phyloP scores from a whole-genome alignment of 306 rosid species.

The Senna tora region DNA sequence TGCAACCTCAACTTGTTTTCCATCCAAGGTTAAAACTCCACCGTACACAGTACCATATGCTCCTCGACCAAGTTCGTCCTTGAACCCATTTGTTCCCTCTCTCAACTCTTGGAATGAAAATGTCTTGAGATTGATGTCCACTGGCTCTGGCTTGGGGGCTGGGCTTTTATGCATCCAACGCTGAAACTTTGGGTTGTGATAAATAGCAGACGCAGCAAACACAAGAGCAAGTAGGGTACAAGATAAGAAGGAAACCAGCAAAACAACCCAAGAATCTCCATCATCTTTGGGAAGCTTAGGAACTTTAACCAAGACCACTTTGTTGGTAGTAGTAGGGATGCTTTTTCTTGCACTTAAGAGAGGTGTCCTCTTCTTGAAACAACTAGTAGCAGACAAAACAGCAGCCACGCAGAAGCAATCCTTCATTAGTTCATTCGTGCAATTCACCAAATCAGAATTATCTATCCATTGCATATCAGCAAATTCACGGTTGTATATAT shows the following conservation, averaged over 20 bases:
- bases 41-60: slow-evolving; percentile 36
- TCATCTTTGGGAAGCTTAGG: neutral
- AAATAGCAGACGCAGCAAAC: slow-evolving; percentile 33
- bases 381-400: neutral
- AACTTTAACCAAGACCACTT: slow-evolving; percentile 33
- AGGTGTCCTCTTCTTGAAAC: slow-evolving; percentile 47
- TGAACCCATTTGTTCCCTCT: slow-evolving; percentile 45
- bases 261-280: slow-evolving; percentile 17
- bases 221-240: slow-evolving; percentile 39
- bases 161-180: neutral
- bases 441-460: slow-evolving; percentile 8
- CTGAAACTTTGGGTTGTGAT: slow-evolving; percentile 36
- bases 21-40: slow-evolving; percentile 41
- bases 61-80: slow-evolving; percentile 40
- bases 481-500: slow-evolving; percentile 9
- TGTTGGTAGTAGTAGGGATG: slow-evolving; percentile 21
- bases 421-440: slow-evolving; percentile 39
- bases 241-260: slow-evolving; percentile 24
- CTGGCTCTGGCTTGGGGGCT: slow-evolving; percentile 35
- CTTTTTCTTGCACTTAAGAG: slow-evolving; percentile 27
- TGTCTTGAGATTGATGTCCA: slow-evolving; percentile 42
- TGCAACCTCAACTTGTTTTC: slow-evolving; percentile 42
- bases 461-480: slow-evolving; percentile 13
- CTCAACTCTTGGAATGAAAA: slow-evolving; percentile 44
- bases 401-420: slow-evolving; percentile 48